Conservation (phyloP, 495 filamentous ascomycete species). For the Tuber umbilicatum region DNA sequence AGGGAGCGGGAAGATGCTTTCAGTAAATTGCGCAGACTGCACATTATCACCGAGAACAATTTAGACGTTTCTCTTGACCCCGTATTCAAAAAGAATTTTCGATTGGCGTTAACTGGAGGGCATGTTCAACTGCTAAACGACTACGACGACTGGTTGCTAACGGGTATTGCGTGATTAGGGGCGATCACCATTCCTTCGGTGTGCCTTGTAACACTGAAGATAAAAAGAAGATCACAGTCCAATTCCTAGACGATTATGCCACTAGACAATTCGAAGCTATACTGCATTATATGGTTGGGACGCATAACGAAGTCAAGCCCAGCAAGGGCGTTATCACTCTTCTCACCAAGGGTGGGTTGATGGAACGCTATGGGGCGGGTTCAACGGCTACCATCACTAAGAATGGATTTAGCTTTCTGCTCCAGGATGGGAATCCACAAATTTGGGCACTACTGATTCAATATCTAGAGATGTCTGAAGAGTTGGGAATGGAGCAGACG, state of each 20-base stretch:
- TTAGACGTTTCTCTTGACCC: constrained; percentile 30
- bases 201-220: constrained; percentile 62
- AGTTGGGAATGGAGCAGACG: constrained; percentile 72
- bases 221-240: constrained; percentile 54
- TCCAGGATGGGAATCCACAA: constrained; percentile 92
- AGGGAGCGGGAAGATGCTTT: constrained; percentile 78
- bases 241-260: constrained; percentile 78
- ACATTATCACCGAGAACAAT: constrained; percentile 57
- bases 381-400: constrained; percentile 69
- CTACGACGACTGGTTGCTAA: not conserved
- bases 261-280: constrained; percentile 90
- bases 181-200: constrained; percentile 79
- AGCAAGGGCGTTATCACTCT: constrained; percentile 76
- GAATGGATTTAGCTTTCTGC: constrained; percentile 83
- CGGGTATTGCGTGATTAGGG: constrained; percentile 38
- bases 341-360: constrained; percentile 69
- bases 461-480: constrained; percentile 78
- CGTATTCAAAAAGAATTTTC: constrained; percentile 43
- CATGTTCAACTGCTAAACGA: constrained; percentile 7
- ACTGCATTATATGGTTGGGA: constrained; percentile 86
- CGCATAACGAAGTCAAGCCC: constrained; percentile 52
- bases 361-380: constrained; percentile 54
- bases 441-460: constrained; percentile 92
- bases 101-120: constrained; percentile 77
- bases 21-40: constrained; percentile 68